Conservation (phyloP, 73 alveolate species). For the Stentor roeselii region DNA sequence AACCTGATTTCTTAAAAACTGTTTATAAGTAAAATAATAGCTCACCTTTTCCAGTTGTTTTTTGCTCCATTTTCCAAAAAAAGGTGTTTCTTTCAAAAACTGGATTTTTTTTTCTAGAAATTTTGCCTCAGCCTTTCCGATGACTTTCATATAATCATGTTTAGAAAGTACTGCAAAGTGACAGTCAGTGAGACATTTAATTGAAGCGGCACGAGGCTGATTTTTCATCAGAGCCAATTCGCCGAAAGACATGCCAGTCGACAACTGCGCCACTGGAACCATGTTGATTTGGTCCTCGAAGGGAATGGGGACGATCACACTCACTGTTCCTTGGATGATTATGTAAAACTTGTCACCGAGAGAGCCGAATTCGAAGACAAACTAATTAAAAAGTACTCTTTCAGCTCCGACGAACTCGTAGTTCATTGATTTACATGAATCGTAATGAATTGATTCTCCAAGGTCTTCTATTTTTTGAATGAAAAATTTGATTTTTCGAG, state of each 20-base stretch:
- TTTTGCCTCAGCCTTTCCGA: constrained; percentile 41
- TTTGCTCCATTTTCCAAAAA: constrained; percentile 41
- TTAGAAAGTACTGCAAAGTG: constrained; percentile 32
- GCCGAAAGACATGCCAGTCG: constrained; percentile 52
- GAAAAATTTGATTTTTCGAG: background rate
- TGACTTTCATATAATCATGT: constrained; percentile 34
- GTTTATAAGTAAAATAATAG: too few species aligned
- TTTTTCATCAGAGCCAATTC: constrained; percentile 74
- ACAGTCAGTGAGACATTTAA: constrained; percentile 41
- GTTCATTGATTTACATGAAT: background rate
- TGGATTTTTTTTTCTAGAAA: constrained; percentile 25
- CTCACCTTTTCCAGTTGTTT: constrained; percentile 38
- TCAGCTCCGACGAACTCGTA: too few species aligned
- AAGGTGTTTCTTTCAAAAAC: constrained; percentile 37
- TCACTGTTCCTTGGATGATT: constrained; percentile 39
- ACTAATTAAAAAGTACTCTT: too few species aligned
- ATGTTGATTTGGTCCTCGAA: too few species aligned
- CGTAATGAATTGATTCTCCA: background rate
- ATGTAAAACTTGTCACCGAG: constrained; percentile 46
- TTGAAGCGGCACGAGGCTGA: constrained; percentile 73
- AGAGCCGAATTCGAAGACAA: background rate
- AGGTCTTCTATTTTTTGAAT: background rate
- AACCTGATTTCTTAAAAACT: too few species aligned
- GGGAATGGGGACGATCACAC: constrained; percentile 46
- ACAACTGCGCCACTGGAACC: constrained; percentile 18